A percentile compares a stretch with the other conserved stretches of the same genome.
phyloP scores from a whole-genome alignment of 495 filamentous ascomycete species.

The Umbilicaria muhlenbergii region DNA sequence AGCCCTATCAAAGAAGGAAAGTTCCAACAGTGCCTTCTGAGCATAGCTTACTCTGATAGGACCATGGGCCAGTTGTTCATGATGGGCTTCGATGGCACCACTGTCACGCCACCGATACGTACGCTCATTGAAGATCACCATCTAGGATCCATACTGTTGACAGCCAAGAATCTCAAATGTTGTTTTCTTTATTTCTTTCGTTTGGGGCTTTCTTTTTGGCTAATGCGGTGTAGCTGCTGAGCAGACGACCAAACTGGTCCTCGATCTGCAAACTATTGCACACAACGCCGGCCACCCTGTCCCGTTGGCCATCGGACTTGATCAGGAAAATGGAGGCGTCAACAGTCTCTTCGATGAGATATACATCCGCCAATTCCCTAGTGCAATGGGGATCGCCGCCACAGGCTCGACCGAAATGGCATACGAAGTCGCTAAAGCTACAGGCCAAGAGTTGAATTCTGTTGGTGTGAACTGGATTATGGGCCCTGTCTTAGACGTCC shows the following conservation, averaged over 20 bases:
- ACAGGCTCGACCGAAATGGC: constrained; percentile 64
- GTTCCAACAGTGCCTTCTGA: constrained; percentile 1
- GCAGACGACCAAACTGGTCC: constrained; percentile 63
- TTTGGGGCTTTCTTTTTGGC: neutral
- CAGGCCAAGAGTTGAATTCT: constrained; percentile 69
- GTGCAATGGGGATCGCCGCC: constrained; percentile 79
- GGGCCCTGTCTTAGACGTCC: constrained; percentile 76
- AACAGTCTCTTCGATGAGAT: constrained; percentile 88
- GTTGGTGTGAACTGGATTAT: constrained; percentile 86
- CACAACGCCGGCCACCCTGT: constrained; percentile 74
- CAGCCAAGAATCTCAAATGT: constrained; percentile 90
- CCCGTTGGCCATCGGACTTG: constrained; percentile 68
- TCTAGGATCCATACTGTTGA: constrained; percentile 67
- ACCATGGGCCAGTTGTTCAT: constrained; percentile 83
- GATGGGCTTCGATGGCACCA: constrained; percentile 89
- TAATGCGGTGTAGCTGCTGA: constrained; percentile 32
- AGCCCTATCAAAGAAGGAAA: constrained; percentile 7
- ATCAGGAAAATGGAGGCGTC: constrained; percentile 91
- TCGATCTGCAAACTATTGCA: constrained; percentile 77
- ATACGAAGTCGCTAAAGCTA: constrained; percentile 71
- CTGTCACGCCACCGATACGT: constrained; percentile 72
- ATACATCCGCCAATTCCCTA: constrained; percentile 81
- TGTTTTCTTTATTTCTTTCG: constrained; percentile 3
- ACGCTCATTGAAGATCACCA: constrained; percentile 75
- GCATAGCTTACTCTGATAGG: constrained; percentile 21